Evolutionary conservation across 352 stramenopile genomes (phyloP).

Genomic region (Phytophthora megakarya): DNA sequence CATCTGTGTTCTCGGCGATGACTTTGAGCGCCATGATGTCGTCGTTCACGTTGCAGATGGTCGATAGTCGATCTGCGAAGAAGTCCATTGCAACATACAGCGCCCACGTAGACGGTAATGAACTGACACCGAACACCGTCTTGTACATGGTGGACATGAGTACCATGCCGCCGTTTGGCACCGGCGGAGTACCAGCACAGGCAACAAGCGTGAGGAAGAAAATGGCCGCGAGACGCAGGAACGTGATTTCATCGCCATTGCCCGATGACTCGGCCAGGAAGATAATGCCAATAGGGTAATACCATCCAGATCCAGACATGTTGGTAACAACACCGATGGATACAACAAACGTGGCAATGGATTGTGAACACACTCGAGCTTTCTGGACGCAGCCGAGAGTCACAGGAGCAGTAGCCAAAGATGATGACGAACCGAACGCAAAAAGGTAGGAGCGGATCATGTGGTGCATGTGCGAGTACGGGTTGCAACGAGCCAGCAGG

Average conservation of each 20-base stretch:
- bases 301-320: conserved; percentile 59
- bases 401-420: conserved; percentile 65
- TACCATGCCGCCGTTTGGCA: conserved; percentile 54
- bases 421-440: conserved; percentile 69
- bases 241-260: conserved; percentile 55
- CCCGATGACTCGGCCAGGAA: conserved; percentile 70
- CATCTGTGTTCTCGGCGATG: conserved; percentile 73
- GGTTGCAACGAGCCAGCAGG: conserved; percentile 63
- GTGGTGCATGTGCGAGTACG: conserved; percentile 67
- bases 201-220: conserved; percentile 64
- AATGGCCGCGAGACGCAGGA: conserved; percentile 48
- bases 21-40: conserved; percentile 81
- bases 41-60: conserved; percentile 80
- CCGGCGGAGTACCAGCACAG: conserved; percentile 54
- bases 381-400: conserved; percentile 70
- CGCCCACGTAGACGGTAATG: conserved; percentile 57
- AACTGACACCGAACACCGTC: conserved; percentile 54
- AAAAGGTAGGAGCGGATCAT: conserved; percentile 75
- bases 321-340: conserved; percentile 72
- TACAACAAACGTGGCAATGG: conserved; percentile 76
- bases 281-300: conserved; percentile 65
- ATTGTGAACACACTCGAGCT: conserved; percentile 65
- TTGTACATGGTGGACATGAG: conserved; percentile 73
- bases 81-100: conserved; percentile 71
- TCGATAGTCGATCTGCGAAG: conserved; percentile 66